Evolutionary conservation across 2,329 filamentous ascomycete genomes (phyloP).

Genomic region (Cladosporium sp.): DNA sequence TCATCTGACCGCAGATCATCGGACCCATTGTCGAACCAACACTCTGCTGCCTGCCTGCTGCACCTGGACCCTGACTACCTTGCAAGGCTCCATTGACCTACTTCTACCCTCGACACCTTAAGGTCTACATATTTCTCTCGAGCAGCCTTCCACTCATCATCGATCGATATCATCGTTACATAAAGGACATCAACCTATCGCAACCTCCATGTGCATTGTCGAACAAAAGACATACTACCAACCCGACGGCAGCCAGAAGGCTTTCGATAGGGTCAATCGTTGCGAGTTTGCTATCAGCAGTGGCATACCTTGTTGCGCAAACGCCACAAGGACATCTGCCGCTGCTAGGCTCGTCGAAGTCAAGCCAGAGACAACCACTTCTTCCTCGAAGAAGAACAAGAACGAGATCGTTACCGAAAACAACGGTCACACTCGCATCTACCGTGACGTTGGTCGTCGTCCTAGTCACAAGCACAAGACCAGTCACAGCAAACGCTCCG

Average conservation of each 20-base stretch:
- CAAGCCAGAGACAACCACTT: conserved; percentile 14
- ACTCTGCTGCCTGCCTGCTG: conserved; percentile 11
- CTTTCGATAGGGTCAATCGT: conserved; percentile 17
- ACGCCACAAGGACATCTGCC: conserved; percentile 12
- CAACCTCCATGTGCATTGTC: conserved; percentile 27
- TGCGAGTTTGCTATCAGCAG: conserved; percentile 20
- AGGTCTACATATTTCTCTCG: neutral
- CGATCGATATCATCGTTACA: neutral
- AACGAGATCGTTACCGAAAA: conserved; percentile 22
- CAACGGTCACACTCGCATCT: conserved; percentile 21
- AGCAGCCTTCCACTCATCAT: neutral
- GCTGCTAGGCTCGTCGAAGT: conserved; percentile 19
- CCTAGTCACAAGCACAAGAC: conserved; percentile 20
- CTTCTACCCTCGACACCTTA: neutral
- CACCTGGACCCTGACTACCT: conserved; percentile 2
- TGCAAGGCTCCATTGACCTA: conserved; percentile 2
- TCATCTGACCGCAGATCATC: conserved; percentile 13
- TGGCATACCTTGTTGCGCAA: conserved; percentile 15
- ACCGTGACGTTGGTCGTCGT: conserved; percentile 19
- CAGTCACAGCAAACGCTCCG: conserved; percentile 13
- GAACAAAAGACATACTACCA: conserved; percentile 27
- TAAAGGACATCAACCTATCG: neutral
- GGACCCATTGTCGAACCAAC: conserved; percentile 11
- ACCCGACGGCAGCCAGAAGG: conserved; percentile 20
- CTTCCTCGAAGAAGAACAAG: conserved; percentile 10